phyloP scores from a whole-genome alignment of 108 stramenopile genomes.

The Fragilariopsis cylindrus region DNA sequence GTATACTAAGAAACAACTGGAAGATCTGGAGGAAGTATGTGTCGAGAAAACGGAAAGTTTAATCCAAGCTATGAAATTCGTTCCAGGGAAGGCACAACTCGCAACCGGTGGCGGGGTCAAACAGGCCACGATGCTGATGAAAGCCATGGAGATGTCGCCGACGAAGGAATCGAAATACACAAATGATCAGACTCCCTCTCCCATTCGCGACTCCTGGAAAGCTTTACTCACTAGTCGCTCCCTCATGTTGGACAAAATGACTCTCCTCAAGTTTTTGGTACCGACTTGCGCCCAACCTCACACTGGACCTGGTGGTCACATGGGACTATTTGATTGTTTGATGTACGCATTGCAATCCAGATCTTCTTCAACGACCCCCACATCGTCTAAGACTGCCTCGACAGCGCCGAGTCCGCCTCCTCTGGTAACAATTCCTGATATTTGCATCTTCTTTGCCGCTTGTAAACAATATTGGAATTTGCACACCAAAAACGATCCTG shows the following conservation, averaged over 20 bases:
- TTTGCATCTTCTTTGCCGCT: constrained; percentile 73
- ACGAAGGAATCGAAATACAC: background rate
- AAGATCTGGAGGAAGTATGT: constrained; percentile 8
- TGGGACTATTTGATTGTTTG: constrained; percentile 83
- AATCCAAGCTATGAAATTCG: constrained; percentile 45
- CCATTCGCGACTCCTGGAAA: constrained; percentile 54
- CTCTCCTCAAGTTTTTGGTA: constrained; percentile 56
- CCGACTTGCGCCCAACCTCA: constrained; percentile 65
- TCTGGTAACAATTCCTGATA: constrained; percentile 63
- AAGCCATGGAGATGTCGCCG: background rate
- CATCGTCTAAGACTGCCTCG: constrained; percentile 12
- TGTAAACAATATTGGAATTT: constrained; percentile 49
- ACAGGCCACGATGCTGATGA: constrained; percentile 7
- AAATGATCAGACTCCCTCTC: constrained; percentile 26
- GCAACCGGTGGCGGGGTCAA: background rate
- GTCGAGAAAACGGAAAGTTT: constrained; percentile 22
- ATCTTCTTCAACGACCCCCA: constrained; percentile 12
- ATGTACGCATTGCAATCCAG: constrained; percentile 61
- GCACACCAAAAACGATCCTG: constrained; percentile 8
- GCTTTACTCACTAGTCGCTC: constrained; percentile 33
- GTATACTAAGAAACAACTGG: constrained; percentile 5
- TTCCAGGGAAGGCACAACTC: constrained; percentile 2
- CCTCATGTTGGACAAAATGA: constrained; percentile 64
- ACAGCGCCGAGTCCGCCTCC: constrained; percentile 16
- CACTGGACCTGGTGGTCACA: constrained; percentile 71